phyloP scores from a whole-genome alignment of 305 asterid species.

The Solanum hybrid region DNA sequence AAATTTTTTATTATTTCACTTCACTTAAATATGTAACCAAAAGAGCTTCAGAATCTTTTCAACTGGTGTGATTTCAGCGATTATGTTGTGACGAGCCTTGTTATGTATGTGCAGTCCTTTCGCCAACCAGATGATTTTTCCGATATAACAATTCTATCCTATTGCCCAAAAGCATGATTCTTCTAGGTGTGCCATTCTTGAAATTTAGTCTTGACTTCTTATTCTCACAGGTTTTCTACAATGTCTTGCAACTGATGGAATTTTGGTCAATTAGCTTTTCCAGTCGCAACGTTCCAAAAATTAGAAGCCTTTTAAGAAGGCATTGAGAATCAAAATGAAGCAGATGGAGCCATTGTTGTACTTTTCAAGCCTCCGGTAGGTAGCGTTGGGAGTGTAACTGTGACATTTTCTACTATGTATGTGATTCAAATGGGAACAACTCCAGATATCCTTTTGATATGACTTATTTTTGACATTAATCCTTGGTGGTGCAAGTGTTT shows the following conservation, averaged over 20 bases:
- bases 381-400: neutral
- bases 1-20: neutral
- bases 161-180: neutral
- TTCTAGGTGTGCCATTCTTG: neutral
- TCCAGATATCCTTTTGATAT: neutral
- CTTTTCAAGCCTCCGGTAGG: neutral
- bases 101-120: neutral
- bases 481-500: neutral
- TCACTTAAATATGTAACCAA: neutral
- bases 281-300: neutral
- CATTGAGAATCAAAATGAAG: neutral
- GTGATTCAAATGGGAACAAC: neutral
- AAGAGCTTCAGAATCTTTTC: neutral
- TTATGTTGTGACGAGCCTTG: neutral
- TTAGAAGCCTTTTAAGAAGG: neutral
- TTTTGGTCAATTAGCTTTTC: neutral
- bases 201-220: neutral
- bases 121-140: neutral
- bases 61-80: neutral
- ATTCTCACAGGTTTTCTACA: neutral
- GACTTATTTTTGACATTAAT: neutral
- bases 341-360: neutral
- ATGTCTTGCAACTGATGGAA: neutral
- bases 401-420: neutral
- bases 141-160: neutral